phyloP scores from a whole-genome alignment of 2,329 filamentous ascomycete species.

The Paramyrothecium sp. region DNA sequence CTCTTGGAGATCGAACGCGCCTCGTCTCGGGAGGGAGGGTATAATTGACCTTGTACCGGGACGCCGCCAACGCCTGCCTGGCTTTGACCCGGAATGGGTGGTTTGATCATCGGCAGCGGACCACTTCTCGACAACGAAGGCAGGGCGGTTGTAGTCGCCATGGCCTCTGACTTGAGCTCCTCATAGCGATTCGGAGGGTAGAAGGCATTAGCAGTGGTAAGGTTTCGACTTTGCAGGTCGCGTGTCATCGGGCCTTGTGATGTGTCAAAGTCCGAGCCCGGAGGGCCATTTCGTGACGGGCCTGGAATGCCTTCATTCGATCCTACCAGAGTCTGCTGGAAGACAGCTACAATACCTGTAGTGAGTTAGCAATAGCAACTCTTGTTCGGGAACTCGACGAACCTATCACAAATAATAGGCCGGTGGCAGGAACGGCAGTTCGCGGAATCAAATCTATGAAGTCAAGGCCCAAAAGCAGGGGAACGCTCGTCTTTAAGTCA shows the following conservation, averaged over 20 bases:
- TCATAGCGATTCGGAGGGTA: conserved; percentile 47
- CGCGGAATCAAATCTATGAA: conserved; percentile 40
- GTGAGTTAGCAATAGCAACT: conserved; percentile 3
- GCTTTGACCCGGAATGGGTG: conserved; percentile 33
- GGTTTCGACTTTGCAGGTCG: conserved; percentile 12
- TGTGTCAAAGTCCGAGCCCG: conserved; percentile 2
- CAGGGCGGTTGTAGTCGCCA: conserved; percentile 20
- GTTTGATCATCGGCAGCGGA: conserved; percentile 35
- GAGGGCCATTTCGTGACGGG: neutral
- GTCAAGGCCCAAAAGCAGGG: conserved; percentile 47
- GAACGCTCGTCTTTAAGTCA: conserved; percentile 44
- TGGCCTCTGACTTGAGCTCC: conserved; percentile 43
- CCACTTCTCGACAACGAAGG: conserved; percentile 12
- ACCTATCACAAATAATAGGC: conserved; percentile 50
- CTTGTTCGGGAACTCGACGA: conserved; percentile 8
- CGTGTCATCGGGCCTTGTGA: conserved; percentile 8
- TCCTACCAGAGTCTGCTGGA: conserved; percentile 18
- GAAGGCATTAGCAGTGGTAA: conserved; percentile 39
- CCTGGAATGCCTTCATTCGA: neutral
- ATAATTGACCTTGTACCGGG: conserved; percentile 38
- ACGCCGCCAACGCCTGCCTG: conserved; percentile 34
- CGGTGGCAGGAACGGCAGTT: conserved; percentile 50
- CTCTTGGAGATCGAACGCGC: conserved; percentile 15
- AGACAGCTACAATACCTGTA: conserved; percentile 33
- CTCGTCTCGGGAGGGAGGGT: conserved; percentile 36